Conservation (phyloP, 2,329 filamentous ascomycete genomes). For the Sporothrix protearum region DNA sequence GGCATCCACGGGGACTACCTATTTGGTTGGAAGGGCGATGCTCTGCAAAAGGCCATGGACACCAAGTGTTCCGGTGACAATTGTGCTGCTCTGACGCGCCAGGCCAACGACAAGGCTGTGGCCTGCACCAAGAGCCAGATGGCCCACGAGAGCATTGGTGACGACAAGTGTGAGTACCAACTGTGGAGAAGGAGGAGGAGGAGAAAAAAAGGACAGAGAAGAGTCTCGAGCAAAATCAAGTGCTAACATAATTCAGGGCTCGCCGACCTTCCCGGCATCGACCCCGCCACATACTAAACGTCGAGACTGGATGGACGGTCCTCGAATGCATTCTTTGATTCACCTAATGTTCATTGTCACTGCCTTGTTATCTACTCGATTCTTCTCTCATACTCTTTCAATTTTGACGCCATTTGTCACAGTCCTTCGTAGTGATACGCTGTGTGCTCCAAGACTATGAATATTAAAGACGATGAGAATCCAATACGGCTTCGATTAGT, state of each 20-base stretch:
- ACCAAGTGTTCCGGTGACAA: constrained; percentile 30
- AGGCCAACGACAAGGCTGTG: constrained; percentile 29
- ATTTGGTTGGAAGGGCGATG: constrained; percentile 30
- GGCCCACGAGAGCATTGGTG: constrained; percentile 29
- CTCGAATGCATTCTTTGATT: background rate
- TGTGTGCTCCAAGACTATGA: background rate
- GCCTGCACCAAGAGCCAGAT: constrained; percentile 30
- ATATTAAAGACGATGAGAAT: background rate
- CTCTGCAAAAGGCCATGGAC: constrained; percentile 29
- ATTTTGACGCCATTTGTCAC: background rate
- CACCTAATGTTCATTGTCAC: background rate
- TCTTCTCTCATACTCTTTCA: background rate
- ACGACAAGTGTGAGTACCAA: constrained; percentile 24
- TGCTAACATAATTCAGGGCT: constrained; percentile 21
- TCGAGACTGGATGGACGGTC: background rate
- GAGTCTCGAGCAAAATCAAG: background rate
- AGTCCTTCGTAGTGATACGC: too few relatives aligned
- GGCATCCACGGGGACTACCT: constrained; percentile 32
- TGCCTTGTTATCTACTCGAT: background rate
- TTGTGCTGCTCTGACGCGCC: constrained; percentile 29
- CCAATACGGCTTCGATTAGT: background rate
- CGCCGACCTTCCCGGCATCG: constrained; percentile 22
- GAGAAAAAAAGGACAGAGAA: too few relatives aligned
- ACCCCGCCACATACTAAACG: constrained; percentile 20
- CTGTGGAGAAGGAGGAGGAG: background rate